Evolutionary conservation across 169 alveolate genomes (phyloP).

Genomic region (Besnoitia besnoiti): DNA sequence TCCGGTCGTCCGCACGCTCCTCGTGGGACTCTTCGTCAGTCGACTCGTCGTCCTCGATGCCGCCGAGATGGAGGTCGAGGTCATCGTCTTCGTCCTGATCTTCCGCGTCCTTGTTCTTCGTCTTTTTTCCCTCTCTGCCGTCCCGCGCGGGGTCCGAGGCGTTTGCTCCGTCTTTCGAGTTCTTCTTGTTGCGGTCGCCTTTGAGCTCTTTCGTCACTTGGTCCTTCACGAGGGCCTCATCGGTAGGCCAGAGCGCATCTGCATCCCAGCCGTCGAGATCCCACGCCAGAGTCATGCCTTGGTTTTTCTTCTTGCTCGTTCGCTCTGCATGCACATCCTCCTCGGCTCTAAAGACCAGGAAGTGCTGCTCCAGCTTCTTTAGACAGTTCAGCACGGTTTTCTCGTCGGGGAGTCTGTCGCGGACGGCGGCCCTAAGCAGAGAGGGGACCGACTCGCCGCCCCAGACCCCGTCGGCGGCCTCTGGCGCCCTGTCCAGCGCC

Average conservation of each 20-base stretch:
- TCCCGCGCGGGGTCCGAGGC: background rate
- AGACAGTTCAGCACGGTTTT: conserved; percentile 26
- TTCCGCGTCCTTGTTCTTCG: background rate
- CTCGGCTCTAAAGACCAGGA: background rate
- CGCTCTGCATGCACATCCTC: background rate
- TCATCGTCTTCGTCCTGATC: background rate
- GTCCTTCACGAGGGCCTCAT: background rate
- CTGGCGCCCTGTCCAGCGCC: background rate
- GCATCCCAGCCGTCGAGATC: conserved; percentile 2
- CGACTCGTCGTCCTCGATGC: background rate
- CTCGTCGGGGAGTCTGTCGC: conserved; percentile 23
- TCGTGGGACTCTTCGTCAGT: background rate
- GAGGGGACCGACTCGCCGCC: background rate
- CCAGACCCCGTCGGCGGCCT: background rate
- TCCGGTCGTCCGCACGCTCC: no score
- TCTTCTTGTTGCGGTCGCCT: background rate
- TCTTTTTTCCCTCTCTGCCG: background rate
- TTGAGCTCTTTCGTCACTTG: background rate
- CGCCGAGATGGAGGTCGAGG: background rate
- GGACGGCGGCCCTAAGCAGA: background rate
- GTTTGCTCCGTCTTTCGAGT: background rate
- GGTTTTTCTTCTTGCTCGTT: background rate
- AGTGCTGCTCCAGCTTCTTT: background rate
- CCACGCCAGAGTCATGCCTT: background rate
- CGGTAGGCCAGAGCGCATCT: background rate